phyloP scores from a whole-genome alignment of 305 asterid species.

The Solanum aculeatissimum region DNA sequence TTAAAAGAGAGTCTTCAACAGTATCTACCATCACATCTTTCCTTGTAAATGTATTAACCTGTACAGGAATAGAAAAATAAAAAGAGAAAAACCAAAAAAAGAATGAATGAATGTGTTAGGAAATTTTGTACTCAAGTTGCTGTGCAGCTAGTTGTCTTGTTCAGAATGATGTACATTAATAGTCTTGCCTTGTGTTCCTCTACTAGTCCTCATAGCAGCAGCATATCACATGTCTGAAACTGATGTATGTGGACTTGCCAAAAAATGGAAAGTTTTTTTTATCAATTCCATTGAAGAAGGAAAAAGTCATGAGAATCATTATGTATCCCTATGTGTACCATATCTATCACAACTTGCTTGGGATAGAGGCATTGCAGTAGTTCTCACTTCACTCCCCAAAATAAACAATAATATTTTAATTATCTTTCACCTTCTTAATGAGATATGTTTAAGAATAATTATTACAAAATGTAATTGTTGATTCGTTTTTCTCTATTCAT shows the following conservation, averaged over 20 bases:
- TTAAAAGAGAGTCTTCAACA: conserved; percentile 58
- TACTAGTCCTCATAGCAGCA: conserved; percentile 1
- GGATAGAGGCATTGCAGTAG: not conserved
- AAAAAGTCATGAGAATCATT: not conserved
- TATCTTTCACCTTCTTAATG: too few species aligned
- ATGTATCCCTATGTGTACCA: not conserved
- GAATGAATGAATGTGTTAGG: conserved; percentile 37
- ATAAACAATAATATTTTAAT: too few species aligned
- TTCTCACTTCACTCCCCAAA: not conserved
- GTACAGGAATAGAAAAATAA: conserved; percentile 27
- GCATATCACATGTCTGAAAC: not conserved
- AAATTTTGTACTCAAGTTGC: conserved; percentile 39
- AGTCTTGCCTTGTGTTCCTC: not conserved
- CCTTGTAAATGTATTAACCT: conserved; percentile 33
- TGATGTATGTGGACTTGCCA: not conserved
- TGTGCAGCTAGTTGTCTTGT: not conserved
- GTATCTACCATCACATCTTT: conserved; percentile 22
- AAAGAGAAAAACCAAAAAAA: not conserved
- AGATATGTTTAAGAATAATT: too few species aligned
- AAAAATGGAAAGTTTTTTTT: not conserved
- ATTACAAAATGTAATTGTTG: too few species aligned
- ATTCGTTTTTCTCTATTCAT: too few species aligned
- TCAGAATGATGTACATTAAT: not conserved
- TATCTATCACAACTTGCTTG: not conserved
- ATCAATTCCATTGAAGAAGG: not conserved